phyloP scores from a whole-genome alignment of 2,329 filamentous ascomycete genomes.

The Curvularia sp. region DNA sequence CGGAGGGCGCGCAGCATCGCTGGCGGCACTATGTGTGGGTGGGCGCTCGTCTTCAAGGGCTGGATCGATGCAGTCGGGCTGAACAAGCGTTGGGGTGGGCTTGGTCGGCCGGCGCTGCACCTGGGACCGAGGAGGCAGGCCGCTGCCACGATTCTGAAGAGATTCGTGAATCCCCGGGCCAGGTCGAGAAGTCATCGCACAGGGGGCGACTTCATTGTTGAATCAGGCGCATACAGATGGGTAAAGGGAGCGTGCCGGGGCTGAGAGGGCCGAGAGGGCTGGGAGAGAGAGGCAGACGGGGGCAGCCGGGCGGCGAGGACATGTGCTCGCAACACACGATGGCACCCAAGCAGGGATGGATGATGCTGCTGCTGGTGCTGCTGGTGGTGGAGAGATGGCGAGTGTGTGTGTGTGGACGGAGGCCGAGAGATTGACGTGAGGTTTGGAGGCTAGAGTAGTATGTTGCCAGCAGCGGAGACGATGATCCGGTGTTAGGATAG shows the following conservation, averaged over 20 bases:
- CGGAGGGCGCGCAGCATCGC: slow-evolving; percentile 33
- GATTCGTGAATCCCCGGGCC: slow-evolving; percentile 50
- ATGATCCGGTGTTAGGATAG: slow-evolving; percentile 16
- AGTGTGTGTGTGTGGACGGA: background rate
- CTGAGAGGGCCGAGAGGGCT: slow-evolving; percentile 19
- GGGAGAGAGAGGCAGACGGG: background rate
- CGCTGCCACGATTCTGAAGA: slow-evolving; percentile 48
- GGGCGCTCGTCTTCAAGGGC: slow-evolving; percentile 42
- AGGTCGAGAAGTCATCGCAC: slow-evolving; percentile 56
- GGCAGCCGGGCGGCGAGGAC: slow-evolving; percentile 11
- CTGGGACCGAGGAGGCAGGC: slow-evolving; percentile 39
- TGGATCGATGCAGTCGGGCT: slow-evolving; percentile 47
- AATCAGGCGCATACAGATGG: slow-evolving; percentile 38
- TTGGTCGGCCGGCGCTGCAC: slow-evolving; percentile 40
- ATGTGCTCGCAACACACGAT: slow-evolving; percentile 20
- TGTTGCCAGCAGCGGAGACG: slow-evolving; percentile 24
- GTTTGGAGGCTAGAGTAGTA: slow-evolving; percentile 21
- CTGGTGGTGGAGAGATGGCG: slow-evolving; percentile 17
- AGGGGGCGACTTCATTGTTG: slow-evolving; percentile 51
- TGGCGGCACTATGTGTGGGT: slow-evolving; percentile 31
- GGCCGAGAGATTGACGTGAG: slow-evolving; percentile 13
- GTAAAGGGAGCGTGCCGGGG: slow-evolving; percentile 26
- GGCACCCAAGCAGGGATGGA: slow-evolving; percentile 8
- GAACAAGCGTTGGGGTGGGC: slow-evolving; percentile 37
- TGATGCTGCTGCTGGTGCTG: slow-evolving; percentile 2